Base-by-base conservation (phyloP, 129 eudicot genomes). In the Saussurea involucrata region DNA sequence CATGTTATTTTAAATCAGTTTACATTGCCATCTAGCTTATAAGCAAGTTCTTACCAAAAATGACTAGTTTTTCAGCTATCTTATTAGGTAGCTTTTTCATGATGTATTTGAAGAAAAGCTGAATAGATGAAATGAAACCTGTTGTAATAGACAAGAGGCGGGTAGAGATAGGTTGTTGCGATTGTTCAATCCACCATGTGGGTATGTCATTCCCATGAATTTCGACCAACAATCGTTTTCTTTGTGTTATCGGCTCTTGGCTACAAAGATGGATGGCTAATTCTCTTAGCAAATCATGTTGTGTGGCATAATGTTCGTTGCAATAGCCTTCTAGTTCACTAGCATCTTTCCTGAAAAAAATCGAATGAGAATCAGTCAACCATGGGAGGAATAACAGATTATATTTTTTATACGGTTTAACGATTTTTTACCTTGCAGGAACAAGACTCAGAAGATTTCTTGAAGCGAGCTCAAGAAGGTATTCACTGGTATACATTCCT, bases 221-320 rank as follows among this genome's bases (percentile, higher is more conserved):
- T 63, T 84, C 87, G 7, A 89, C 37, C 17, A 79, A 32, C 29
- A 89, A 58, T 18, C 87, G 74, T 74, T 65, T 42, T 33, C 88
- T 84, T 71, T 79, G 24, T 11, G 73, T 37, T 58, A 81, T 24
- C 5, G 82, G 80, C 7, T 82, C 84, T 71, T 73, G 74, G 76
- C 68, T 61, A 61, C 75, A 76, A 31, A 67, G 64, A 64, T 81
- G 79, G 57, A 86, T 79, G 73, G 81, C 80, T 63, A 86, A 78
- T 40, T 86, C 90, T 77, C 93, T 79, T 72, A 86, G 82, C 57
- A 86, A 65, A 66, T 86, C 93, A 69, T 86, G 90, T 33, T 83
- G 93, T 28, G 63, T 82, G 42, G 79, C 83, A 64, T 71, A 82
- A 36, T 81, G 85, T 46, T 81, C 87, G 4, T 77, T 78, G 18